Conservation (phyloP, 2,329 filamentous ascomycete genomes). For the Pestalotiopsis sp. region DNA sequence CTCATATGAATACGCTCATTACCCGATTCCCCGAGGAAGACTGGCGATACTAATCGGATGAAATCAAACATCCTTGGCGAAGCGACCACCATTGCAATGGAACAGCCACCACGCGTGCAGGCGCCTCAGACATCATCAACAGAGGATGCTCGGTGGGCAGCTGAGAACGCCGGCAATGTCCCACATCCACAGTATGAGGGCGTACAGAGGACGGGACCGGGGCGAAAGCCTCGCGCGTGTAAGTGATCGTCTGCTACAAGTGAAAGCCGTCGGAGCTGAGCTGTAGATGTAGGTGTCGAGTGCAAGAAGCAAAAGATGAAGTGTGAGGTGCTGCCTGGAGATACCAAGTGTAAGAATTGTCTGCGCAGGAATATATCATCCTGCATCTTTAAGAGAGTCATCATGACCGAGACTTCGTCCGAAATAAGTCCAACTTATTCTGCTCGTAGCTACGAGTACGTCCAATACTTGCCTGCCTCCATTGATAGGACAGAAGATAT, state of each 20-base stretch:
- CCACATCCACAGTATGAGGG: conserved; percentile 10
- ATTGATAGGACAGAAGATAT: no score
- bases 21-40: not conserved
- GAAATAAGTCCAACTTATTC: conserved; percentile 22
- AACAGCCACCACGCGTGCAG: not conserved
- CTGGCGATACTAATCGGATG: not conserved
- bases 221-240: conserved; percentile 15
- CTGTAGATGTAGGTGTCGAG: conserved; percentile 37
- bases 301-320: conserved; percentile 52
- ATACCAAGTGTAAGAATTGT: conserved; percentile 44
- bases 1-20: not conserved
- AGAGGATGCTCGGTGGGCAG: not conserved
- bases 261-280: not conserved
- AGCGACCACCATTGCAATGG: not conserved
- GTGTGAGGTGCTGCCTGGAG: conserved; percentile 44
- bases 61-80: not conserved
- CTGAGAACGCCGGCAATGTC: not conserved
- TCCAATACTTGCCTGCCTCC: not conserved
- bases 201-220: conserved; percentile 17
- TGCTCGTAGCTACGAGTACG: not conserved
- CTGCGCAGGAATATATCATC: conserved; percentile 40
- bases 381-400: conserved; percentile 39
- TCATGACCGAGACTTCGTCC: conserved; percentile 34
- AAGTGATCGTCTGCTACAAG: not conserved
- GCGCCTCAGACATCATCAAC: not conserved